These are phyloP conservation scores for Diplodia scrobiculata DNA, from an alignment of 2,329 filamentous ascomycete species.

Conservation along the genomic window DNA sequence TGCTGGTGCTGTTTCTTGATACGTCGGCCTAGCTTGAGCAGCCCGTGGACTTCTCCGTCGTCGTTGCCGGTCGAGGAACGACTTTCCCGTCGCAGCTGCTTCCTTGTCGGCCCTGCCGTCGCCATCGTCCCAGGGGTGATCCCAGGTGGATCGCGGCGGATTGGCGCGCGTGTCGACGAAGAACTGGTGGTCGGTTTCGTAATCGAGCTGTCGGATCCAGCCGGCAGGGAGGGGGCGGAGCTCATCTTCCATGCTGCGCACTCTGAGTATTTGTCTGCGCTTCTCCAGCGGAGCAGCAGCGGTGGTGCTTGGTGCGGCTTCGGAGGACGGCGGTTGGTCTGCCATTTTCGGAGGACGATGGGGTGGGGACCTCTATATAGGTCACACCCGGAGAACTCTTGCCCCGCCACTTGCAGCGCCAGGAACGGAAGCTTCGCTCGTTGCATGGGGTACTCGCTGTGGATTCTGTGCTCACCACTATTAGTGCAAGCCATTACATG, in stretches of 20 bases:
- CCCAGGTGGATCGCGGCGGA: constrained; percentile 62
- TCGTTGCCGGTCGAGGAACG: constrained; percentile 35
- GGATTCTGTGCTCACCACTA: too few species aligned
- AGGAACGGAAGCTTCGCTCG: not conserved
- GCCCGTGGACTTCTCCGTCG: constrained; percentile 34
- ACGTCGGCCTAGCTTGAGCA: constrained; percentile 56
- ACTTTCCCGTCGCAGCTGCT: constrained; percentile 28
- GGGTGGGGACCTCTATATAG: not conserved
- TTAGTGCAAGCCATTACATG: too few species aligned
- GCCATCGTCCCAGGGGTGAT: constrained; percentile 63
- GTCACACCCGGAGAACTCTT: not conserved
- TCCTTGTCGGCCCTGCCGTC: constrained; percentile 33
- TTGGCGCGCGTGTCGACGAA: constrained; percentile 61
- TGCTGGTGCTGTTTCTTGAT: constrained; percentile 64
- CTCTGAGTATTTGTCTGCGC: too few species aligned
- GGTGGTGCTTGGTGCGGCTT: constrained; percentile 36
- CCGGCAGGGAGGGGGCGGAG: constrained; percentile 56
- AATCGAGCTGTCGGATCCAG: constrained; percentile 62
- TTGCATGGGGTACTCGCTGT: not conserved
- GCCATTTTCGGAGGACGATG: not conserved
- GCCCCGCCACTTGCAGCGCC: constrained; percentile 11
- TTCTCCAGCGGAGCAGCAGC: constrained; percentile 25
- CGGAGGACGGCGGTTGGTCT: constrained; percentile 39
- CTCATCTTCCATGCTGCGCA: constrained; percentile 64
- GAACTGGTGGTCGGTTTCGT: constrained; percentile 60